phyloP scores from a whole-genome alignment of 371 early-diverging fungal genomes.

The Mortierella sp. region DNA sequence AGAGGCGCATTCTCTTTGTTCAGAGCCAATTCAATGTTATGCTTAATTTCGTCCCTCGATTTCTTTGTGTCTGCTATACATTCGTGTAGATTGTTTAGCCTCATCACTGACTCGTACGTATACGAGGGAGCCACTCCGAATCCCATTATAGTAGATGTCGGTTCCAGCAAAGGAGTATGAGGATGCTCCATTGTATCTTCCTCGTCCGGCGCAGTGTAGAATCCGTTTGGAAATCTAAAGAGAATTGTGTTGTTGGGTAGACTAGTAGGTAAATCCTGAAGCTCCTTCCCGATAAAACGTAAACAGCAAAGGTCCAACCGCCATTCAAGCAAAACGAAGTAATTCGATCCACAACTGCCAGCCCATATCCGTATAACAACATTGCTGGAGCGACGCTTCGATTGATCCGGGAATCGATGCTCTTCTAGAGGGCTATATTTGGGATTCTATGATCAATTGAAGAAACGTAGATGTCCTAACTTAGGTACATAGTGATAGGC shows the following conservation, averaged over 20 bases:
- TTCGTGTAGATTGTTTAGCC: constrained; percentile 67
- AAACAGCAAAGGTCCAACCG: constrained; percentile 64
- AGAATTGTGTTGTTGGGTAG: constrained; percentile 69
- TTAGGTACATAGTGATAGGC: constrained; percentile 1
- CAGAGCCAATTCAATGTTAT: constrained; percentile 59
- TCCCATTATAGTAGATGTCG: constrained; percentile 15
- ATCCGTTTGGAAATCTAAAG: constrained; percentile 68
- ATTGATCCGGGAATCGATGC: constrained; percentile 26
- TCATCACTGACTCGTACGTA: constrained; percentile 65
- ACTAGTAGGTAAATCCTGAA: constrained; percentile 57
- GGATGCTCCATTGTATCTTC: constrained; percentile 32
- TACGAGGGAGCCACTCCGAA: constrained; percentile 62
- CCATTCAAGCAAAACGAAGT: constrained; percentile 65
- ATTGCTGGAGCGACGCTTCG: constrained; percentile 21
- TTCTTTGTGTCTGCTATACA: constrained; percentile 70
- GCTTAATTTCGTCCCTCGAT: constrained; percentile 63
- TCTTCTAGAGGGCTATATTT: constrained; percentile 41
- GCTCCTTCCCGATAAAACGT: constrained; percentile 61
- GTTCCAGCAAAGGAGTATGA: constrained; percentile 8
- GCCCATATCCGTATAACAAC: constrained; percentile 63
- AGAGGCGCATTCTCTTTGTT: constrained; percentile 56
- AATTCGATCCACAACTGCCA: constrained; percentile 61
- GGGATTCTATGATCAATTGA: constrained; percentile 29
- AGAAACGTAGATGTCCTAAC: not conserved
- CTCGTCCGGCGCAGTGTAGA: constrained; percentile 65